Evolutionary conservation across 192 early-diverging fungal genomes (phyloP).

Genomic region (Umbelopsis vinacea): DNA sequence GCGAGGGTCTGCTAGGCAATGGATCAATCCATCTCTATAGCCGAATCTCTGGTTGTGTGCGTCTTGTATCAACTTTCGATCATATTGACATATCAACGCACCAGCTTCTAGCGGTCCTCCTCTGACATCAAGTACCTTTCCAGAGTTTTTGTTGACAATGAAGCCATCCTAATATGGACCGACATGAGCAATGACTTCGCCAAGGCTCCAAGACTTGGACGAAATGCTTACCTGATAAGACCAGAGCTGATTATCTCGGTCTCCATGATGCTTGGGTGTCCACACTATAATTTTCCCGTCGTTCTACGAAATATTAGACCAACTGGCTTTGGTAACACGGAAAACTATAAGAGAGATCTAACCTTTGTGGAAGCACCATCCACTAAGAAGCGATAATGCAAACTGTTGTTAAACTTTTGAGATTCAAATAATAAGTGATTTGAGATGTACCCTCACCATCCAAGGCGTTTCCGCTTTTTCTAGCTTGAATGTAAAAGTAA

Average conservation of each 20-base stretch:
- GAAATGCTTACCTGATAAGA: conserved; percentile 29
- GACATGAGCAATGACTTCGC: not conserved
- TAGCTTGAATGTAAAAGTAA: conserved; percentile 42
- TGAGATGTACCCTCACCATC: conserved; percentile 21
- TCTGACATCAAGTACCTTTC: conserved; percentile 33
- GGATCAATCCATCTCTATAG: conserved; percentile 34
- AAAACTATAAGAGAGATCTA: not conserved
- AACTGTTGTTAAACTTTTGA: not conserved
- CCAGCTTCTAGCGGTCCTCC: conserved; percentile 29
- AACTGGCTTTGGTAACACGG: not conserved
- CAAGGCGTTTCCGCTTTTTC: conserved; percentile 33
- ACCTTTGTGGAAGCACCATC: conserved; percentile 38
- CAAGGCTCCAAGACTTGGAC: not conserved
- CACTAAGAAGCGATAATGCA: conserved; percentile 2
- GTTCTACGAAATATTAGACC: conserved; percentile 15
- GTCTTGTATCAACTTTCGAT: conserved; percentile 31
- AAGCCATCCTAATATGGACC: conserved; percentile 29
- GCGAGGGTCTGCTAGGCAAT: conserved; percentile 28
- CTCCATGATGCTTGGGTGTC: conserved; percentile 38
- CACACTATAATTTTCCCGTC: conserved; percentile 38
- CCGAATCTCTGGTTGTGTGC: conserved; percentile 43
- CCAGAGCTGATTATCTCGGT: conserved; percentile 39
- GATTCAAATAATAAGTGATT: not conserved
- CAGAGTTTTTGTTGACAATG: conserved; percentile 34
- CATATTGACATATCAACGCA: conserved; percentile 34